Evolutionary conservation across 805 yeast species (phyloP).

Genomic region (Candida lessepsii): DNA sequence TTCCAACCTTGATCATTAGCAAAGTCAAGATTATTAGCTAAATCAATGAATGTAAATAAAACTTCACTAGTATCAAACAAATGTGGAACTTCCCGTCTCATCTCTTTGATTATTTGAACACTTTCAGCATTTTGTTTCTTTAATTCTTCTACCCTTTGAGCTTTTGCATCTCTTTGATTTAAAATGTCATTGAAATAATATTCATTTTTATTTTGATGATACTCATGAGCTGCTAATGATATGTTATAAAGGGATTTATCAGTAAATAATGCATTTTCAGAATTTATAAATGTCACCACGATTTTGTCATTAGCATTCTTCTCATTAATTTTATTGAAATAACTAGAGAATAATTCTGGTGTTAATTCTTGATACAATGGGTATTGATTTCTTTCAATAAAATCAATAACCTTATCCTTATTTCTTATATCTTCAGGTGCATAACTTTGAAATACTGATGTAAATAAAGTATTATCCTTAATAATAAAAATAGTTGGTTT

Average conservation of each 20-base stretch:
- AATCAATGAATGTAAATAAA: constrained; percentile 51
- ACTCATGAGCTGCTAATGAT: constrained; percentile 49
- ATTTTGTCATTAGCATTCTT: constrained; percentile 37
- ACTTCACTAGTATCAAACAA: constrained; percentile 44
- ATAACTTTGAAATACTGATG: constrained; percentile 57
- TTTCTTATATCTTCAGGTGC: constrained; percentile 65
- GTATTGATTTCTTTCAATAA: constrained; percentile 47
- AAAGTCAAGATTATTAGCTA: constrained; percentile 33
- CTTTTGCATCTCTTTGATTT: constrained; percentile 35
- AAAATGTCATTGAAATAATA: constrained; percentile 36
- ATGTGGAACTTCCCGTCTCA: constrained; percentile 51
- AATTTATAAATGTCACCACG: constrained; percentile 48
- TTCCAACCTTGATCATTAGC: constrained; percentile 37
- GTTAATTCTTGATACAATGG: constrained; percentile 58
- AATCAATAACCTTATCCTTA: constrained; percentile 44
- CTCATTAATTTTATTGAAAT: constrained; percentile 28
- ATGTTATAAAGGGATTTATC: constrained; percentile 37
- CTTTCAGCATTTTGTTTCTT: constrained; percentile 40
- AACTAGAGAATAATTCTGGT: constrained; percentile 28
- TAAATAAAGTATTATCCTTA: constrained; percentile 53
- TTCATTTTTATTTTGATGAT: constrained; percentile 43
- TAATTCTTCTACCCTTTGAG: constrained; percentile 41
- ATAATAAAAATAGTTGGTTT: constrained; percentile 62
- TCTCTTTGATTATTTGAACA: constrained; percentile 42
- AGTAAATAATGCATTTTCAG: constrained; percentile 29